Base-by-base conservation (phyloP, 2,329 filamentous ascomycete species). In the Botrytis medusae region DNA sequence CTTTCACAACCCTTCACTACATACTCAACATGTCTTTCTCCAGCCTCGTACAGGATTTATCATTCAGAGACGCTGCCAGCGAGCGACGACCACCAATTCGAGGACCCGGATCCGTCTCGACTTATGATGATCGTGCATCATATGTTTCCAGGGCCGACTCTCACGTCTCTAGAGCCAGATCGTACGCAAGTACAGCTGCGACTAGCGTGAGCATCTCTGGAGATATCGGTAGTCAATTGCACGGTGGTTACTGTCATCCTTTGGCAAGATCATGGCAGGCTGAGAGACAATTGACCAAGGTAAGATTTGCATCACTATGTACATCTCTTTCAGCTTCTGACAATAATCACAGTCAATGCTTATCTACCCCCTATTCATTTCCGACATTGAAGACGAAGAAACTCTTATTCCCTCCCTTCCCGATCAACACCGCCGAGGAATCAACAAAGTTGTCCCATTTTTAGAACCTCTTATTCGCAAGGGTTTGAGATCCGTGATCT, bases 331-430 rank as follows among this genome's bases (percentile, higher is more conserved):
- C 67, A 75, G 37, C 51, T 74, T 67, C 75, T 78, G 44, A 78
- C 64, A 46, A 22, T 22, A 29, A 20, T 54, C 29, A 4, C 79
- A 97, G 94, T 96, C 95, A 54, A 98, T 98, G 96, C 91, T 99
- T 80, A 98, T 99, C 80, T 98, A 97, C 84, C 96, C 96, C 20
- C 88, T 99, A 77, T 99, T 99, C 85, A 90, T 99, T 77, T 97
- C 96, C 79, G 96, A 99, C 83, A 90, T 93, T 80, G 93, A 95
- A 51, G 93, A 98, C 80, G 95, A 98, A 84, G 93, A 98, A 85
- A 92, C 91, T 22, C 87, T 92, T 25, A 97, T 99, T 73, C 92
- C 95, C 69, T 97, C 95, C 32, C 89, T 99, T 6, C 96, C 96
- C 1, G 94, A 94, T 81, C 95, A 98, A 83, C 87, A 91, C 83